Evolutionary conservation across 257 asterid genomes (phyloP), one percentile per base, ranked within the genome.

Genomic region (Rehmannia glutinosa): DNA sequence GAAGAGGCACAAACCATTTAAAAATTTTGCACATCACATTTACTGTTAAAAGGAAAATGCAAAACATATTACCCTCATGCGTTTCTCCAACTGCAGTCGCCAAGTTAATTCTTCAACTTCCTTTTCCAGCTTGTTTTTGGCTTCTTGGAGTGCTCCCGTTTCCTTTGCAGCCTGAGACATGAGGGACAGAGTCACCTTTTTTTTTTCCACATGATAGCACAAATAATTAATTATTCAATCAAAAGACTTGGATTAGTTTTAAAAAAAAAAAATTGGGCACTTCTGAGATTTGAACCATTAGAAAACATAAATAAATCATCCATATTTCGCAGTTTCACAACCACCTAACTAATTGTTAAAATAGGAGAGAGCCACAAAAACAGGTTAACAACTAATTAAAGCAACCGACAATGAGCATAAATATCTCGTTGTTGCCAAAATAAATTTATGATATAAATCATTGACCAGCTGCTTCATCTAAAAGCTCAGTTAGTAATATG

Each of bases 101-200:
- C 78, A 77, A 67, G 84, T 81, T 52, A 87, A 75, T 30, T 87
- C 92, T 78, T 87, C 85, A 62, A 87, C 90, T 80, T 85, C 69
- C 77, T 87, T 81, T 74, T 85, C 95, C 77, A 87, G 84, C 76
- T 69, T 77, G 74, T 65, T 60, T 76, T 83, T 87, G 71, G 95
- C 92, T 50, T 72, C 95, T 83, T 85, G 92, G 69, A 85, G 83
- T 27, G 92, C 90, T 65, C 85, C 90, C 46, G 92, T 85, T 81
- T 87, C 92, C 72, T 73, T 87, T 32, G 95, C 90, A 73, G 90
- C 90, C 95, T 87, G 81, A 70, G 45, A 51, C 25, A 64, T n/a
- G 49, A 20, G 33, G 62, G n/a, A 50, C 6, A 46, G n/a, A n/a
- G 43, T 62, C 28, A 43, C 19, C 9, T 24, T 46, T 11, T 10